phyloP scores from a whole-genome alignment of 2,329 filamentous ascomycete species.

The Phialocephala subalpina region DNA sequence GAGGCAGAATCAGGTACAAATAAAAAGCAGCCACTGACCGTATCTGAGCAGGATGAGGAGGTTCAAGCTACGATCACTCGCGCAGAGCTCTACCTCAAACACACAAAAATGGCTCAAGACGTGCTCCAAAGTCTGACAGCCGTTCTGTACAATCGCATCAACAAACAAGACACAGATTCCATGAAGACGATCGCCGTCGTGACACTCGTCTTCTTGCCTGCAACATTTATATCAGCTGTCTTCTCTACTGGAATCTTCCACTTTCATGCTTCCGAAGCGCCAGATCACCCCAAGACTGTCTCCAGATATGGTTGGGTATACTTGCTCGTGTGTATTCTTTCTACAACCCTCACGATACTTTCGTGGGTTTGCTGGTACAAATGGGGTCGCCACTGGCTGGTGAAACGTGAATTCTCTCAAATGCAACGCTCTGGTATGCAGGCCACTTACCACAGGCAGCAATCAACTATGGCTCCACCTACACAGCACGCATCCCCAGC shows the following conservation, averaged over 20 bases:
- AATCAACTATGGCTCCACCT: no score
- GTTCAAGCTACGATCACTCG: constrained; percentile 8
- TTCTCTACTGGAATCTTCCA: constrained; percentile 16
- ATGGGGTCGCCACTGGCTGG: neutral
- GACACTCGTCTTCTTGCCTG: constrained; percentile 11
- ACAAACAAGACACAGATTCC: neutral
- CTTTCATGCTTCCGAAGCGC: constrained; percentile 3
- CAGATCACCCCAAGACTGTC: neutral
- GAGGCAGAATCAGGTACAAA: neutral
- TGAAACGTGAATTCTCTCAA: neutral
- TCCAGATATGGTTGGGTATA: constrained; percentile 18
- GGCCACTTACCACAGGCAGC: no score
- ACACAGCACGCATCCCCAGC: no score
- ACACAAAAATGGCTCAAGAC: constrained; percentile 9
- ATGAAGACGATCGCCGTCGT: constrained; percentile 16
- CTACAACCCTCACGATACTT: neutral
- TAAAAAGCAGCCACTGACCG: neutral
- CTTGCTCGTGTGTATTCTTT: constrained; percentile 2
- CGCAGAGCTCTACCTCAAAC: constrained; percentile 11
- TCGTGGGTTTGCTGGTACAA: neutral
- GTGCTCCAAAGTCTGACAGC: constrained; percentile 10
- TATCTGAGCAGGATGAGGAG: neutral
- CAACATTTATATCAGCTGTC: constrained; percentile 4
- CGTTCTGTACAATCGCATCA: constrained; percentile 15
- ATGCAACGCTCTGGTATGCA: neutral